Evolutionary conservation across 148 eudicot genomes (phyloP), one percentile per base, ranked within the genome.

Genomic region (Rhododendron henanense): DNA sequence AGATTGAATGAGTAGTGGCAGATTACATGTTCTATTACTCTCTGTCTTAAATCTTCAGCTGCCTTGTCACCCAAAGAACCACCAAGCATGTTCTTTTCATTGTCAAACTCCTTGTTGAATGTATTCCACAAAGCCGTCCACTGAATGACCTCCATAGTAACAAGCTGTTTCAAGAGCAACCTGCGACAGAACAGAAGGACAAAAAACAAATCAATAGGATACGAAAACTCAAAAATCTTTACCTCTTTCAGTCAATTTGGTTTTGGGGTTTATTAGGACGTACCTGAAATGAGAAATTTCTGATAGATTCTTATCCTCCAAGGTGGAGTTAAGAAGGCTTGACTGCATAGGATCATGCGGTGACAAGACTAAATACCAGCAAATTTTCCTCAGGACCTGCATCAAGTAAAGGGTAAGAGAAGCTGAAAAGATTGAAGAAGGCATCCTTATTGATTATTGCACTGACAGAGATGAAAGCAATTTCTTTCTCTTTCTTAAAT

Each of bases 291-390:
- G 93, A 14, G 97, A 93, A 86, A 95, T 90, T 87, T 95, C 99
- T 57, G 93, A 95, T 81, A 95, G 94, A 86, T 95, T 96, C 85
- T 93, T 96, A 80, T 96, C 99, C 92, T 95, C 98, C 92, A 96
- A 88, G 28, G 97, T 95, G 84, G 98, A 92, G 90, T 95, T 94
- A 18, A 95, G 90, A 90, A 96, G 97, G 86, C 99, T 96, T 44
- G 98, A 95, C 88, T 96, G 99, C 99, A 96, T 96, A 13, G 99
- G 95, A 90, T 94, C 98, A 83, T 94, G 94, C 16, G 97, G 98
- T 82, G 99, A 87, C 88, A 96, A 87, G 44, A 93, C 96, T 89
- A 96, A 85, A 83, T 94, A 94, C 98, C 99, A 95, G 90, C 99
- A 96, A 69, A 95, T 93, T 91, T 96, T 96, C 90, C 99, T 91